Conservation (phyloP, 2,329 filamentous ascomycete species). For the Aspergillus ibericus region DNA sequence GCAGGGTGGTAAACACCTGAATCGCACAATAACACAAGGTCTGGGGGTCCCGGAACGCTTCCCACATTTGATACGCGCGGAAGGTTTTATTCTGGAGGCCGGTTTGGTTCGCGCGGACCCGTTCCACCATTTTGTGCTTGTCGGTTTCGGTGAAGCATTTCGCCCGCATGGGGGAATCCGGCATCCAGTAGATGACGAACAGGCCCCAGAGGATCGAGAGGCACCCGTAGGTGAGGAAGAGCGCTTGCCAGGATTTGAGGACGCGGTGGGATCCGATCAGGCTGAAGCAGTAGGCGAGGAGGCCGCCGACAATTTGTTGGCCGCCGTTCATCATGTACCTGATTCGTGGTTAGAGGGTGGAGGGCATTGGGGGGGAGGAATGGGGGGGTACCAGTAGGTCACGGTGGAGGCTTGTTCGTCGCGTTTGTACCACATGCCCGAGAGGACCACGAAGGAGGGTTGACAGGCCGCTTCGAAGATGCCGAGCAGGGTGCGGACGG, state of each 20-base stretch:
- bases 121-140: conserved; percentile 63
- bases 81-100: conserved; percentile 61
- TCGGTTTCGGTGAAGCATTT: conserved; percentile 68
- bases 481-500: conserved; percentile 65
- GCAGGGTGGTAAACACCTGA: conserved; percentile 69
- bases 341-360: neutral
- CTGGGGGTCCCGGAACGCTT: conserved; percentile 65
- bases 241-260: conserved; percentile 66
- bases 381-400: conserved; percentile 60
- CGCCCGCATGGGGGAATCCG: conserved; percentile 70
- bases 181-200: conserved; percentile 65
- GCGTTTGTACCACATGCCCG: conserved; percentile 69
- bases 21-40: conserved; percentile 65
- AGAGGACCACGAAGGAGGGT: conserved; percentile 67
- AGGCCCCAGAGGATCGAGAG: conserved; percentile 64
- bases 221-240: conserved; percentile 67
- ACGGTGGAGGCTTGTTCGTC: conserved; percentile 67
- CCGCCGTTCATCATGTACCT: conserved; percentile 74
- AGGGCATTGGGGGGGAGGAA: neutral
- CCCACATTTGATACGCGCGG: conserved; percentile 54
- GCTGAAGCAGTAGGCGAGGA: conserved; percentile 60
- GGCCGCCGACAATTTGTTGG: conserved; percentile 70
- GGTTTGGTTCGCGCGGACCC: conserved; percentile 61
- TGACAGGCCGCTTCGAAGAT: conserved; percentile 71
- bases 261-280: conserved; percentile 53